phyloP scores from a whole-genome alignment of 106 monocot genomes.

The Agapanthus africanus region DNA sequence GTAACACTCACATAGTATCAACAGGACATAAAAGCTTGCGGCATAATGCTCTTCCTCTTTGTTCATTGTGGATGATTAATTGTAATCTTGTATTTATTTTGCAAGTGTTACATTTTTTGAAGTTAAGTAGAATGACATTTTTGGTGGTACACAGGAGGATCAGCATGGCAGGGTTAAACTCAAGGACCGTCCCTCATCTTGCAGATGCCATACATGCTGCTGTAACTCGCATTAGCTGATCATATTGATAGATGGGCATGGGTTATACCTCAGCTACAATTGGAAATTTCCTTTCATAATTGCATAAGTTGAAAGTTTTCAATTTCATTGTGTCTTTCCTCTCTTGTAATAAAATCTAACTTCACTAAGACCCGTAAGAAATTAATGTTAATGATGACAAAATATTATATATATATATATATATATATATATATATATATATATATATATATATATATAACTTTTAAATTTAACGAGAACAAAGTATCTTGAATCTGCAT shows the following conservation, averaged over 20 bases:
- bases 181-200: constrained; percentile 73
- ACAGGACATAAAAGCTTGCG: too few relatives aligned
- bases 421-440: too few relatives aligned
- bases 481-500: too few relatives aligned
- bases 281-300: too few relatives aligned
- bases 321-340: not conserved
- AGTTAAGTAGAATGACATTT: not conserved
- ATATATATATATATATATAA: too few relatives aligned
- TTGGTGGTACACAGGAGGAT: constrained; percentile 63
- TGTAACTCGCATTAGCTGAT: constrained; percentile 36
- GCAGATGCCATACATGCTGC: constrained; percentile 93
- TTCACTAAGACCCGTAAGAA: not conserved
- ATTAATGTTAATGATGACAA: too few relatives aligned
- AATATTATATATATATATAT: too few relatives aligned
- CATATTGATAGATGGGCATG: too few relatives aligned
- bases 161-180: constrained; percentile 95
- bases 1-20: too few relatives aligned
- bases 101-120: not conserved
- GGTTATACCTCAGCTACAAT: too few relatives aligned
- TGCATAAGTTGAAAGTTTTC: not conserved
- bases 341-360: not conserved
- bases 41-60: too few relatives aligned
- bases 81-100: not conserved
- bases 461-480: too few relatives aligned
- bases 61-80: not conserved